A percentile compares a stretch with the other conserved stretches of the same genome.
These are phyloP conservation scores for Fusarium devonianum DNA, from an alignment of 2,329 filamentous ascomycete species.

Conservation along the genomic window DNA sequence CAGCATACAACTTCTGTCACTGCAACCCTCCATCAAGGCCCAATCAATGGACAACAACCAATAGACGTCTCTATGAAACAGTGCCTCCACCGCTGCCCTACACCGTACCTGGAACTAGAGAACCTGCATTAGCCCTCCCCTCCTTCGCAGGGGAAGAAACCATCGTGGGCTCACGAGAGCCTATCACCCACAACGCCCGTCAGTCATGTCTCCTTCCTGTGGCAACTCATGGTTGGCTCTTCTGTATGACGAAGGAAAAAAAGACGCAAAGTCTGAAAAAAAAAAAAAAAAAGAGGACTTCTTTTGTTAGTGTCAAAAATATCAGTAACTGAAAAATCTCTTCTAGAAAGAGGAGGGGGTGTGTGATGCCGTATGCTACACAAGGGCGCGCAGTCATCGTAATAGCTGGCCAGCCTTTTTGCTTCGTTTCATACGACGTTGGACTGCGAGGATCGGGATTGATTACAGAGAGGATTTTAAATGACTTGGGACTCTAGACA, in stretches of 20 bases:
- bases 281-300: too few species aligned
- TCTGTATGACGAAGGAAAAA: slow-evolving; percentile 3
- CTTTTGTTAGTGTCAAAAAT: slow-evolving; percentile 8
- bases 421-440: not conserved
- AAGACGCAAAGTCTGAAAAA: slow-evolving; percentile 16
- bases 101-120: slow-evolving; percentile 35
- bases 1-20: too few species aligned
- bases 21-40: too few species aligned
- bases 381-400: not conserved
- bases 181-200: slow-evolving; percentile 24
- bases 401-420: not conserved
- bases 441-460: too few species aligned
- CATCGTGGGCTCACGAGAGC: slow-evolving; percentile 31
- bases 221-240: not conserved
- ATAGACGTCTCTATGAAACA: too few species aligned
- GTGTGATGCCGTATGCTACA: not conserved
- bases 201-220: slow-evolving; percentile 22
- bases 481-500: too few species aligned
- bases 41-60: too few species aligned
- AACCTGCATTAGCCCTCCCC: slow-evolving; percentile 32
- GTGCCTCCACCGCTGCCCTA: slow-evolving; percentile 9
- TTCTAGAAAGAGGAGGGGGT: slow-evolving; percentile 1
- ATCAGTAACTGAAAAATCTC: not conserved
- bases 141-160: not conserved
- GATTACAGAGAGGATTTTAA: too few species aligned